phyloP scores from a whole-genome alignment of 352 stramenopile genomes.

The Aphanomyces euteiches region DNA sequence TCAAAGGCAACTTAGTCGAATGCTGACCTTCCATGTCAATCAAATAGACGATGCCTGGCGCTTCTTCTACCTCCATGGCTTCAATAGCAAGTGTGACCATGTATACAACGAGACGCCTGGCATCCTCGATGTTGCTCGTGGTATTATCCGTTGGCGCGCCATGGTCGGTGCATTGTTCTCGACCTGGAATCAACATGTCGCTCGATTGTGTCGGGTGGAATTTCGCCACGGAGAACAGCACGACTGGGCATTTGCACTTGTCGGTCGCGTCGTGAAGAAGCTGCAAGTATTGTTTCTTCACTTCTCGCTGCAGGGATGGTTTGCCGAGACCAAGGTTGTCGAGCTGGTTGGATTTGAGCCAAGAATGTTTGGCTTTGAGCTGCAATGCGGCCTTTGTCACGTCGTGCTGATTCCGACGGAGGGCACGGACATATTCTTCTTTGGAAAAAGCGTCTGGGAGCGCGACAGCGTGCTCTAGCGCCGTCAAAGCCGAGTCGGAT shows the following conservation, averaged over 20 bases:
- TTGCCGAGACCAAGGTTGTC: conserved; percentile 62
- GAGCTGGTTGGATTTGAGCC: conserved; percentile 45
- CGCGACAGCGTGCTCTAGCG: conserved; percentile 61
- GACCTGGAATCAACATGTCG: conserved; percentile 42
- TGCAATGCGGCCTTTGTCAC: conserved; percentile 68
- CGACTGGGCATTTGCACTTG: conserved; percentile 46
- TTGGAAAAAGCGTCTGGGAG: conserved; percentile 55
- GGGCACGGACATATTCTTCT: conserved; percentile 51
- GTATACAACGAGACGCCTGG: conserved; percentile 62
- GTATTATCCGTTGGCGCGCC: conserved; percentile 36
- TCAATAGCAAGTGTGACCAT: conserved; percentile 72
- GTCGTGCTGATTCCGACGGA: conserved; percentile 58
- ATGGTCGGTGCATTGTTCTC: conserved; percentile 15
- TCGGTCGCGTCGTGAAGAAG: conserved; percentile 57
- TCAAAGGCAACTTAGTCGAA: neutral
- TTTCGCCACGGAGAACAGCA: conserved; percentile 57
- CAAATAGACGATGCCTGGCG: conserved; percentile 62
- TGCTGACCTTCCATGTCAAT: conserved; percentile 48
- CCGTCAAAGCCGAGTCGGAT: conserved; percentile 42
- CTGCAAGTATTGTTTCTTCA: conserved; percentile 73
- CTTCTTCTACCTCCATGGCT: conserved; percentile 59
- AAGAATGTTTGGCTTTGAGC: conserved; percentile 62
- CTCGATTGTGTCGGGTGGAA: conserved; percentile 59
- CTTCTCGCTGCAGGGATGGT: conserved; percentile 52
- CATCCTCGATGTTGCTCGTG: conserved; percentile 63